A percentile compares a stretch with the other conserved stretches of the same genome.
Evolutionary conservation across 805 yeast species (phyloP).

Genomic region (Barnettozyma botsteinii): DNA sequence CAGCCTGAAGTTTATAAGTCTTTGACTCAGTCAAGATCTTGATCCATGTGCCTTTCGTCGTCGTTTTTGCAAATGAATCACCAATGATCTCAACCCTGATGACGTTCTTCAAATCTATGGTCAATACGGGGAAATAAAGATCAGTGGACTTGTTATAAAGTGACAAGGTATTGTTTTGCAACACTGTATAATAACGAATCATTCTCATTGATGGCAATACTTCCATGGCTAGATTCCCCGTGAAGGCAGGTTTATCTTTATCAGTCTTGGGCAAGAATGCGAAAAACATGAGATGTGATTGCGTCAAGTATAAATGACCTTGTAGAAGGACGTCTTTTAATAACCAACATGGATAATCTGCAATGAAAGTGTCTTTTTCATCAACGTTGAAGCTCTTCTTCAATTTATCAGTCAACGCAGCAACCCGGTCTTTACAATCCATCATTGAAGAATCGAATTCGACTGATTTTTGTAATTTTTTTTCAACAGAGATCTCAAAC

Average conservation of each 20-base stretch:
- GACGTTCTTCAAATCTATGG: constrained; percentile 66
- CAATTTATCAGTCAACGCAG: constrained; percentile 32
- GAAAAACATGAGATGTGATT: constrained; percentile 59
- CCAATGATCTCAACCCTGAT: constrained; percentile 49
- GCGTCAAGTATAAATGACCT: constrained; percentile 77
- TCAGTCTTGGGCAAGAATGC: constrained; percentile 65
- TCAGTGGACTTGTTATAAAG: constrained; percentile 70
- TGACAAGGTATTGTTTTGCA: constrained; percentile 62
- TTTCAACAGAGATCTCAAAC: constrained; percentile 28
- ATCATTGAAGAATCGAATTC: background rate
- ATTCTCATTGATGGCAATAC: constrained; percentile 26
- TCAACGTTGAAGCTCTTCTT: constrained; percentile 37
- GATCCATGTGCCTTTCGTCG: constrained; percentile 44
- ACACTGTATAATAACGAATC: constrained; percentile 71
- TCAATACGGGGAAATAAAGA: constrained; percentile 74
- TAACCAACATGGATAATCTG: constrained; percentile 75
- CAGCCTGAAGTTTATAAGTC: constrained; percentile 64
- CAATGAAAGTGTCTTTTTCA: constrained; percentile 49
- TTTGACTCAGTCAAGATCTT: constrained; percentile 51
- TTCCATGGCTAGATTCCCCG: constrained; percentile 47
- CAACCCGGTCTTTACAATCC: constrained; percentile 24
- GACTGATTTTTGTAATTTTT: constrained; percentile 13
- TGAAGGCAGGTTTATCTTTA: constrained; percentile 36
- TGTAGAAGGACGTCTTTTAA: constrained; percentile 77
- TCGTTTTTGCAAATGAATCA: background rate